Evolutionary conservation across 768 basidiomycete genomes (phyloP).

Genomic region (Hemileccinum rubropunctum): DNA sequence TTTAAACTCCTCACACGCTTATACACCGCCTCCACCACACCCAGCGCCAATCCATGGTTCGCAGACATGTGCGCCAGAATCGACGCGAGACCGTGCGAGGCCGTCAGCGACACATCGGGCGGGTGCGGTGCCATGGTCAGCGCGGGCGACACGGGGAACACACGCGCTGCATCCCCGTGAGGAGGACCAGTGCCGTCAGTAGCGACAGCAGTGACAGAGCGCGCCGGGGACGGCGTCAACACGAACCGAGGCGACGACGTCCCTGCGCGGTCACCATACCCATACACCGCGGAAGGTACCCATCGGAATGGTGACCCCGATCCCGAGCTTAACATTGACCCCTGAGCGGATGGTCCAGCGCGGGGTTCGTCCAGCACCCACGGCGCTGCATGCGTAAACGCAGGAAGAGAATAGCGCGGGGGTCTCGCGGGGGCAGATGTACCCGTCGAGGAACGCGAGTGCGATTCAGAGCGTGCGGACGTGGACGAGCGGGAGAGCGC

Average conservation of each 20-base stretch:
- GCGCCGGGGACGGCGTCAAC: slow-evolving; percentile 9
- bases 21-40: slow-evolving; percentile 42
- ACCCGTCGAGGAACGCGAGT: slow-evolving; percentile 7
- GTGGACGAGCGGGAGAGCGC: slow-evolving; percentile 11
- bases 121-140: slow-evolving; percentile 5
- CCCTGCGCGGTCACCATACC: not conserved
- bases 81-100: slow-evolving; percentile 29
- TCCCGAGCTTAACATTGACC: too few species aligned
- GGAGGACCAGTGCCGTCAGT: not conserved
- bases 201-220: not conserved
- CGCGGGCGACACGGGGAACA: too few species aligned
- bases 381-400: not conserved
- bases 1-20: slow-evolving; percentile 32
- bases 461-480: slow-evolving; percentile 12
- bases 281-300: not conserved
- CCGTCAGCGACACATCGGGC: slow-evolving; percentile 13
- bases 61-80: slow-evolving; percentile 40
- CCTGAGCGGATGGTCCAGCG: not conserved
- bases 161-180: not conserved
- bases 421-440: not conserved
- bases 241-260: not conserved
- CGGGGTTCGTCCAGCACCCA: not conserved
- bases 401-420: slow-evolving; percentile 22
- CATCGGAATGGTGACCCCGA: slow-evolving; percentile 1
- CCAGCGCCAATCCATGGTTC: slow-evolving; percentile 43